Percentiles rank a stretch among this genome's conserved stretches.
These are phyloP conservation scores for Tuber aestivum DNA, from an alignment of 495 filamentous ascomycete genomes.

Conservation along the genomic window DNA sequence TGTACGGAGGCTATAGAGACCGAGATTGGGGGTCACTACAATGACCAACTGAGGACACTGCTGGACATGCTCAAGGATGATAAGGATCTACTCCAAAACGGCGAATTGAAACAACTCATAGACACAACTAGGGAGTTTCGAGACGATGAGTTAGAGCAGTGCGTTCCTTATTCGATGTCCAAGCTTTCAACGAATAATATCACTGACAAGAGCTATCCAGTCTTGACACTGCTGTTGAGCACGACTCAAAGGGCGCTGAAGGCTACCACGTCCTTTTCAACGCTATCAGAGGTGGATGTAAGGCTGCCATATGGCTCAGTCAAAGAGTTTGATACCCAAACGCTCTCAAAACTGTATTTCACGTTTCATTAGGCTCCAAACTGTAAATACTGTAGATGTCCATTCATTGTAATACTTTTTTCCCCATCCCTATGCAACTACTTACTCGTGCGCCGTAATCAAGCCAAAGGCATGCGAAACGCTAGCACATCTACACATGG, in stretches of 20 bases:
- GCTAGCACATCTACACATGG: neutral
- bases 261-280: constrained; percentile 87
- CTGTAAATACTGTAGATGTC: neutral
- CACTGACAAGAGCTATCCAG: constrained; percentile 9
- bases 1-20: constrained; percentile 98
- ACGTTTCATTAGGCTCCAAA: neutral
- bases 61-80: constrained; percentile 70
- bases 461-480: neutral
- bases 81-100: constrained; percentile 70
- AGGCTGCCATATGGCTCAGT: constrained; percentile 87
- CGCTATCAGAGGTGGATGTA: constrained; percentile 79
- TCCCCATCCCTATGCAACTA: neutral
- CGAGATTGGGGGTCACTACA: constrained; percentile 94
- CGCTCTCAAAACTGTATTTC: neutral
- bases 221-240: constrained; percentile 85
- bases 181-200: neutral
- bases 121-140: constrained; percentile 71
- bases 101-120: constrained; percentile 70
- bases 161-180: neutral
- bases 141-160: constrained; percentile 93
- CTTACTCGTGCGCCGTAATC: too few species aligned
- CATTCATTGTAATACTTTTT: neutral
- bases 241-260: constrained; percentile 80
- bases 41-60: constrained; percentile 76
- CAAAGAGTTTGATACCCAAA: constrained; percentile 59